Conservation (phyloP, 805 yeast genomes). For the Grigorovia humatica region DNA sequence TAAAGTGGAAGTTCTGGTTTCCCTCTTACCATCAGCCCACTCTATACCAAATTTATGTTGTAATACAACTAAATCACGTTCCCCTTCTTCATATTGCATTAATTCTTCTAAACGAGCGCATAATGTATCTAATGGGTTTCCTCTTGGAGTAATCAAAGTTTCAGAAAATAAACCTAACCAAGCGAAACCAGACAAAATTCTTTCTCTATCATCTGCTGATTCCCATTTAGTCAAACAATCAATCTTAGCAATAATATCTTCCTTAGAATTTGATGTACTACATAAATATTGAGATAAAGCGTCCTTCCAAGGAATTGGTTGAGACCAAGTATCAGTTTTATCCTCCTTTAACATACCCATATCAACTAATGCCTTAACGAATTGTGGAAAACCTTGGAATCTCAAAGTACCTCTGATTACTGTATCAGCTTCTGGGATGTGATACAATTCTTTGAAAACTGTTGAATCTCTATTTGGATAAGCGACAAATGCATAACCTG, state of each 20-base stretch:
- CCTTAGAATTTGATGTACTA: conserved; percentile 57
- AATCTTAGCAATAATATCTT: conserved; percentile 67
- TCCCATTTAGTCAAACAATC: conserved; percentile 72
- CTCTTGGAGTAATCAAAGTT: conserved; percentile 70
- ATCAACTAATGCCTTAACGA: conserved; percentile 89
- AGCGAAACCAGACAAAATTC: conserved; percentile 77
- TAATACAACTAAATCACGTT: conserved; percentile 87
- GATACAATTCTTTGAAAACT: conserved; percentile 79
- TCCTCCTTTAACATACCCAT: conserved; percentile 84
- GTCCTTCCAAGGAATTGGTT: conserved; percentile 72
- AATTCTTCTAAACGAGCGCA: conserved; percentile 92
- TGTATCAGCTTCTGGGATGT: conserved; percentile 95
- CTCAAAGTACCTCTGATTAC: conserved; percentile 95
- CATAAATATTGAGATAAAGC: conserved; percentile 71
- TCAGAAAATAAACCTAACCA: conserved; percentile 92
- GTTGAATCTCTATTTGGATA: conserved; percentile 99
- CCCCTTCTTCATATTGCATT: conserved; percentile 94
- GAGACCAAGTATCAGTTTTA: conserved; percentile 46
- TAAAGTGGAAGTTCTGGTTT: conserved; percentile 89
- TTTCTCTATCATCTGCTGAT: conserved; percentile 68
- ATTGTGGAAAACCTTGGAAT: conserved; percentile 98
- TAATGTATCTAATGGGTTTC: conserved; percentile 88
- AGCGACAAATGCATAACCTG: conserved; percentile 88
- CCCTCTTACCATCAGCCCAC: conserved; percentile 87
- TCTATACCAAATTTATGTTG: conserved; percentile 98